Conservation (phyloP, 805 yeast species). For the Saccharomycopsis guyanensis region DNA sequence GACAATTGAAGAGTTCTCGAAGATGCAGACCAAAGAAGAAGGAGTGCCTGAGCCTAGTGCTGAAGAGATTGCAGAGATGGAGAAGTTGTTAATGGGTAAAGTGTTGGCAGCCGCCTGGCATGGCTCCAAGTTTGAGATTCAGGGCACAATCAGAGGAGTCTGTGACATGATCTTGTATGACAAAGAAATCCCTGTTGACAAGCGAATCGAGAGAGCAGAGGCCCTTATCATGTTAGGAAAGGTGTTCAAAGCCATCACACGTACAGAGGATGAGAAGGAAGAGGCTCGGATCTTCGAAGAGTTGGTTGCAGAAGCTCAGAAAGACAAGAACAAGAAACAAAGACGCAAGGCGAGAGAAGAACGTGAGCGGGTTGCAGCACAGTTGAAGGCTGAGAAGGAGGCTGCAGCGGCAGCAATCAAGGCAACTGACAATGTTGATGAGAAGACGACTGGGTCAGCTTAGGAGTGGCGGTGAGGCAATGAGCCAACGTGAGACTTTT, state of each 20-base stretch:
- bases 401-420: background rate
- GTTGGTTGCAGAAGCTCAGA: conserved; percentile 46
- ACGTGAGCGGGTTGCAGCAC: conserved; percentile 8
- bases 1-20: conserved; percentile 66
- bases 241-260: conserved; percentile 48
- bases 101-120: conserved; percentile 82
- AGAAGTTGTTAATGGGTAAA: conserved; percentile 68
- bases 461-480: too few relatives aligned
- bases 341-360: conserved; percentile 15
- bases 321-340: conserved; percentile 30
- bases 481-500: too few relatives aligned
- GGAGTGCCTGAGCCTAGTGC: conserved; percentile 43
- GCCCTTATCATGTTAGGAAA: conserved; percentile 53
- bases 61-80: conserved; percentile 63
- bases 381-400: conserved; percentile 4
- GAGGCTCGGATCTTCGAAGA: conserved; percentile 77
- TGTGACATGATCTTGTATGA: conserved; percentile 62
- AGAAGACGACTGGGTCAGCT: too few relatives aligned
- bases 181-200: conserved; percentile 38
- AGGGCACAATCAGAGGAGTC: conserved; percentile 61
- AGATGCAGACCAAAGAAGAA: conserved; percentile 48
- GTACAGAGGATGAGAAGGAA: conserved; percentile 64
- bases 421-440: too few relatives aligned
- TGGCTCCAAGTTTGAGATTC: conserved; percentile 72
- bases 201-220: conserved; percentile 53